Evolutionary conservation across 345 rosid genomes (phyloP).

Genomic region (Moricandia arvensis): DNA sequence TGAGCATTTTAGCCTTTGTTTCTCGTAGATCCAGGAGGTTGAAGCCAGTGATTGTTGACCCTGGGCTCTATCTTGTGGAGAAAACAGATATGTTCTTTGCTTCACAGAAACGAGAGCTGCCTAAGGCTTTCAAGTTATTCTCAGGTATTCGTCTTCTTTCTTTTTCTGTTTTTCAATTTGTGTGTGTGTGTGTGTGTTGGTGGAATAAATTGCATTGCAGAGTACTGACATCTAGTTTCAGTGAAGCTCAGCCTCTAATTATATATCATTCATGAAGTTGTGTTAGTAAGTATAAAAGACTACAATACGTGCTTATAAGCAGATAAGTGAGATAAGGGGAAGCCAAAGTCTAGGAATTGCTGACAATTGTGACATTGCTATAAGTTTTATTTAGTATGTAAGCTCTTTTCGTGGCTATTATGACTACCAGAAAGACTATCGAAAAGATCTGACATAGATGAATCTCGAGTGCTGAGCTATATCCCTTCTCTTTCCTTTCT

Average conservation of each 20-base stretch:
- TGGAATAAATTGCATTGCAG: background rate
- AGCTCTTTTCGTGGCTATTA: background rate
- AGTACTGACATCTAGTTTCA: background rate
- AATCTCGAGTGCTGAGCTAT: background rate
- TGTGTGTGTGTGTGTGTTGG: background rate
- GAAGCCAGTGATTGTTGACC: conserved; percentile 90
- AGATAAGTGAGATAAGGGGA: conserved; percentile 2
- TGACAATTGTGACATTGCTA: background rate
- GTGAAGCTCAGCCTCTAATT: background rate
- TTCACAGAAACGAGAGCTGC: conserved; percentile 75
- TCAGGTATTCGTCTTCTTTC: conserved; percentile 49
- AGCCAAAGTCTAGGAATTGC: conserved; percentile 3
- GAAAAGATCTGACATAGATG: background rate
- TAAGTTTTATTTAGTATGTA: background rate
- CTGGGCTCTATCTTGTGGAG: conserved; percentile 84
- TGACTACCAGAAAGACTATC: conserved; percentile 10
- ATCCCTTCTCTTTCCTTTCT: background rate
- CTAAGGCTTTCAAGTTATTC: conserved; percentile 73
- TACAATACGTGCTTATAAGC: background rate
- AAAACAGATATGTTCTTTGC: conserved; percentile 72
- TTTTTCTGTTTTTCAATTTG: background rate
- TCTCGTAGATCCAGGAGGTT: conserved; percentile 62
- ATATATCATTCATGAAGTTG: background rate
- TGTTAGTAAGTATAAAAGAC: conserved; percentile 3
- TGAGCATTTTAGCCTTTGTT: conserved; percentile 3